Evolutionary conservation across 2,329 filamentous ascomycete species (phyloP).

Genomic region (Exophiala xenobiotica): DNA sequence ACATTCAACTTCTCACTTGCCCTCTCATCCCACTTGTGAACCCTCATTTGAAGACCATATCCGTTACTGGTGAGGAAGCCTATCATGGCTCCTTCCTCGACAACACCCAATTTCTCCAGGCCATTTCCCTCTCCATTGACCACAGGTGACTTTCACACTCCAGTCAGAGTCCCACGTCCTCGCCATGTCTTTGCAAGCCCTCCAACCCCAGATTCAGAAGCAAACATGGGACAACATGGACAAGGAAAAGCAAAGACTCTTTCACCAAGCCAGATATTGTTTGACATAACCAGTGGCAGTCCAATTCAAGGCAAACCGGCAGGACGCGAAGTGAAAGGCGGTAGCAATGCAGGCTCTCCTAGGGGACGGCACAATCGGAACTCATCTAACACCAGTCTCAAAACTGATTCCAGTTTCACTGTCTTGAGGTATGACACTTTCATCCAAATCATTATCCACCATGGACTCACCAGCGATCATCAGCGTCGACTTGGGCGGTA

Average conservation of each 20-base stretch:
- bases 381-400: constrained; percentile 5
- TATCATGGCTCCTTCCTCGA: constrained; percentile 19
- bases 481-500: constrained; percentile 21
- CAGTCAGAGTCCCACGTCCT: constrained; percentile 6
- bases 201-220: constrained; percentile 11
- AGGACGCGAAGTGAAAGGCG: constrained; percentile 5
- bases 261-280: constrained; percentile 11
- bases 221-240: constrained; percentile 2
- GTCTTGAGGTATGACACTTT: constrained; percentile 10
- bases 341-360: constrained; percentile 1
- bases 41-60: background rate
- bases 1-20: background rate
- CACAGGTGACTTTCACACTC: constrained; percentile 1
- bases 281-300: constrained; percentile 9
- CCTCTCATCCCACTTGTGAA: background rate
- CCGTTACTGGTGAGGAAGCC: background rate
- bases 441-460: constrained; percentile 1
- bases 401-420: constrained; percentile 7
- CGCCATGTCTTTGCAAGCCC: constrained; percentile 5
- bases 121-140: constrained; percentile 15
- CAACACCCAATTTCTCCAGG: constrained; percentile 25
- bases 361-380: constrained; percentile 8
- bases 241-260: background rate
- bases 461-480: constrained; percentile 12
- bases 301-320: constrained; percentile 7